Base-by-base conservation (phyloP, 192 early-diverging fungal species). In the Cladochytrium replicatum region DNA sequence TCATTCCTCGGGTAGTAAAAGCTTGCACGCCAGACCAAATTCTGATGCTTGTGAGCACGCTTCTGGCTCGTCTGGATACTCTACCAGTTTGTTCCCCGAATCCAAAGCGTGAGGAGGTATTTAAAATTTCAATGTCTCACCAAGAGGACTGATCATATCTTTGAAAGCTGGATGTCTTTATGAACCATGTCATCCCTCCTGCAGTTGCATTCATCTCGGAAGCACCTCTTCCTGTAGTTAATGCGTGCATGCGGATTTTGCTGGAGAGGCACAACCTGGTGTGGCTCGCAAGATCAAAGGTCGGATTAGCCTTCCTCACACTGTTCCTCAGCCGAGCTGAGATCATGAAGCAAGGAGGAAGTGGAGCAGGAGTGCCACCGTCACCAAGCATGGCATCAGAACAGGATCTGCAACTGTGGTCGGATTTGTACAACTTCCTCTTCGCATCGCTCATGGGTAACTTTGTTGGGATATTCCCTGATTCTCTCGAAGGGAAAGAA, bases 271-370 rank as follows among this genome's bases (percentile, higher is more conserved):
- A 94, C 69, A 88, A 88, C 49, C 71, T 95, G 49, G 62, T 81
- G 3, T 89, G 84, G 82, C 71, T 99, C 4, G 83, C 80, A 7
- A 85, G 81, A 50, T 87, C 77, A 23, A 85, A 83, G 52, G 69
- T 74, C 28, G 95, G 91, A 6, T 70, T 97, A 51, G 85, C 84
- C 2, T 78, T 95, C 41, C 68, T 99, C 64, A 89, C 92, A 0
- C 72, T 99, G 64, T 77, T 97, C 22, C 67, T 99, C 44, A 83
- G 81, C 23, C 83, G 93, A 25, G 87, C 88, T 19, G 92, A 91
- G 55, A 83, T 90, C 40, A 59, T 99, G 28, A 88, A 88, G 50
- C 90, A 91, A 56, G 59, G 54, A 21, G 61, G 43, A 2, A 62
- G 40, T 50, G 61, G 50, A 5, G 53, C 26, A 23, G 44, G 37